Evolutionary conservation across 768 basidiomycete genomes (phyloP).

Genomic region (Psilocybe sp.): DNA sequence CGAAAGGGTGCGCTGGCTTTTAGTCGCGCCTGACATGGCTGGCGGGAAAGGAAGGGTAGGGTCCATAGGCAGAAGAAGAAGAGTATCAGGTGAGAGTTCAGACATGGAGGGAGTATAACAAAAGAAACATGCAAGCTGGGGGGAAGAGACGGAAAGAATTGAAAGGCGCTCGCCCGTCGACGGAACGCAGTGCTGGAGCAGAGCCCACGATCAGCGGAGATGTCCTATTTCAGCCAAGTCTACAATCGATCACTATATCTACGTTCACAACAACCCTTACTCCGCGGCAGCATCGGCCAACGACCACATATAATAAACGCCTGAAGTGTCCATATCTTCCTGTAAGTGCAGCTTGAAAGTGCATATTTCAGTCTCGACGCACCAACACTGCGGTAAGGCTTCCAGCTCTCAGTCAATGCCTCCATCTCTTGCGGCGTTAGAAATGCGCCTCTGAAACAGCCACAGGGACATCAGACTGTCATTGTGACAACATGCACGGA

Average conservation of each 20-base stretch:
- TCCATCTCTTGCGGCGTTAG: constrained; percentile 84
- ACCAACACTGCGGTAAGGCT: constrained; percentile 82
- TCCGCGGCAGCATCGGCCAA: constrained; percentile 35
- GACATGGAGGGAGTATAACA: neutral
- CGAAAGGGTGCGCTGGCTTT: constrained; percentile 4
- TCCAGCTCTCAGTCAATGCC: constrained; percentile 71
- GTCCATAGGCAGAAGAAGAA: neutral
- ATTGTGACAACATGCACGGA: constrained; percentile 9
- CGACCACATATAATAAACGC: constrained; percentile 89
- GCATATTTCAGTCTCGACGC: constrained; percentile 17
- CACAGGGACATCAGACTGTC: constrained; percentile 7
- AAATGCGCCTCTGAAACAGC: constrained; percentile 53
- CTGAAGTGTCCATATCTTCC: constrained; percentile 27
- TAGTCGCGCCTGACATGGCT: neutral
- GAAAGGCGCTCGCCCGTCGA: constrained; percentile 6
- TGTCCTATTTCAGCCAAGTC: constrained; percentile 12
- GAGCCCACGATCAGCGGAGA: constrained; percentile 14
- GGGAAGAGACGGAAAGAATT: constrained; percentile 7
- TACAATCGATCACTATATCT: constrained; percentile 12
- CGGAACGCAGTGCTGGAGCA: constrained; percentile 10
- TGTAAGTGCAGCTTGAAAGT: constrained; percentile 1
- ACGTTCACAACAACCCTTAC: constrained; percentile 1
- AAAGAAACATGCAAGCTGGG: constrained; percentile 1
- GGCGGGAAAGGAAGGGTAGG: neutral
- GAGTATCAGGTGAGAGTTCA: neutral